Evolutionary conservation across 2,329 filamentous ascomycete genomes (phyloP).

Genomic region (Colletotrichum spaethianum): DNA sequence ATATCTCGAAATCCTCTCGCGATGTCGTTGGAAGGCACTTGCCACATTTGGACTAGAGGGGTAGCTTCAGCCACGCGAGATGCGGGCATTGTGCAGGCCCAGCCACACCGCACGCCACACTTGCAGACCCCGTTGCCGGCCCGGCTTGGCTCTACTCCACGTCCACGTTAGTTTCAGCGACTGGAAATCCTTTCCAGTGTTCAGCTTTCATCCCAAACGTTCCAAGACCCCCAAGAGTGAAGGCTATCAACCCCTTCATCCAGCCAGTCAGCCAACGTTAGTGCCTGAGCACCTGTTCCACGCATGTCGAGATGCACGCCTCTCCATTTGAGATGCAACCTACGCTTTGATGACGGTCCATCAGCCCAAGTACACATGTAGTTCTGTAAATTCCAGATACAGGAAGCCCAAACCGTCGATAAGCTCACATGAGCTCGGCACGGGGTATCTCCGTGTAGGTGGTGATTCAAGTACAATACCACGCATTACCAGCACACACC

Average conservation of each 20-base stretch:
- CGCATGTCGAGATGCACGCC: constrained; percentile 6
- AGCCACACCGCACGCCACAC: constrained; percentile 23
- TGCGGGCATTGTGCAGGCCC: background rate
- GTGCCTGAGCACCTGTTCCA: background rate
- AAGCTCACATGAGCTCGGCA: constrained; percentile 28
- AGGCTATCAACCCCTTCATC: background rate
- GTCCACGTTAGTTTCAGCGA: constrained; percentile 25
- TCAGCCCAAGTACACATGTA: background rate
- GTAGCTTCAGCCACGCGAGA: constrained; percentile 35
- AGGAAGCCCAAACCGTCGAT: constrained; percentile 13
- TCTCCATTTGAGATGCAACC: background rate
- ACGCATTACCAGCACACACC: background rate
- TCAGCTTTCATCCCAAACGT: constrained; percentile 19
- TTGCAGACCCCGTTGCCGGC: background rate
- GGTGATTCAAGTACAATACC: background rate
- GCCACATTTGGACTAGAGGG: constrained; percentile 37
- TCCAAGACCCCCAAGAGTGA: background rate
- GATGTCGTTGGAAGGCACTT: constrained; percentile 40
- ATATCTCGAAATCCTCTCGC: constrained; percentile 34
- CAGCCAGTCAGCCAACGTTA: background rate
- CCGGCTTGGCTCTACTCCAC: background rate
- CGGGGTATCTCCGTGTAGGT: constrained; percentile 11
- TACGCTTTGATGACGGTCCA: constrained; percentile 6
- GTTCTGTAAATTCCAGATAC: constrained; percentile 1
- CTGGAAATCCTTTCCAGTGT: background rate